Percentiles rank a stretch among this genome's conserved stretches.
Conservation (phyloP, 495 filamentous ascomycete genomes). For the Neurospora sp. region DNA sequence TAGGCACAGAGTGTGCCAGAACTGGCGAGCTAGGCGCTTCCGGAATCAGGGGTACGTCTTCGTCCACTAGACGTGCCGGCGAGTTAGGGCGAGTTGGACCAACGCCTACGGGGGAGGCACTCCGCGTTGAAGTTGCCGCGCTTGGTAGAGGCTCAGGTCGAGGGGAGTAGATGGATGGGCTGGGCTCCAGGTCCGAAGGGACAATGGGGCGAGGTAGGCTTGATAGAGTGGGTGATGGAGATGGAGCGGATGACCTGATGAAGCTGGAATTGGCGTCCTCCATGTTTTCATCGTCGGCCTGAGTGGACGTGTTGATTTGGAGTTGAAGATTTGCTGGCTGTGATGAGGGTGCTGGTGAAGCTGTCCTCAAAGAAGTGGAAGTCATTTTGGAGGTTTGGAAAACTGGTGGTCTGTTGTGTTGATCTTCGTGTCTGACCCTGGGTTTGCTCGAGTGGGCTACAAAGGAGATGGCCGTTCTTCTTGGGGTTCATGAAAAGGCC, state of each 20-base stretch:
- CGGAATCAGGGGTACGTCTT: neutral
- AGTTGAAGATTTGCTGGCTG: rapidly evolving
- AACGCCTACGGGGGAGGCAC: neutral
- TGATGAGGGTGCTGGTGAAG: neutral
- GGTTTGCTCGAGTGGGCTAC: neutral
- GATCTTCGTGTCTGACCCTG: neutral
- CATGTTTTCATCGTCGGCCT: too few species aligned
- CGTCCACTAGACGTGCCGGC: neutral
- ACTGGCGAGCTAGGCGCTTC: neutral
- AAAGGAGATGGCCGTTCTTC: neutral
- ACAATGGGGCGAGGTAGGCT: too few species aligned
- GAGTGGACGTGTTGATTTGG: neutral
- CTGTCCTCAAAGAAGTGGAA: neutral
- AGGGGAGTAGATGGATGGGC: neutral
- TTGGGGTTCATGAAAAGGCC: neutral
- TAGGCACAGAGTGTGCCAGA: neutral
- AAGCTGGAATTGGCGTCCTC: neutral
- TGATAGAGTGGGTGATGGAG: neutral
- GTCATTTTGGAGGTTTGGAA: neutral
- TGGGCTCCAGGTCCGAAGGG: neutral
- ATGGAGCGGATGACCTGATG: neutral
- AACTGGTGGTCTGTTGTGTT: neutral
- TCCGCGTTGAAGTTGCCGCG: neutral
- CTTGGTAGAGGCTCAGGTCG: neutral
- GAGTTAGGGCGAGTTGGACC: neutral